Base-by-base conservation (phyloP, 116 monocot genomes). In the Dioscorea cayenensis region DNA sequence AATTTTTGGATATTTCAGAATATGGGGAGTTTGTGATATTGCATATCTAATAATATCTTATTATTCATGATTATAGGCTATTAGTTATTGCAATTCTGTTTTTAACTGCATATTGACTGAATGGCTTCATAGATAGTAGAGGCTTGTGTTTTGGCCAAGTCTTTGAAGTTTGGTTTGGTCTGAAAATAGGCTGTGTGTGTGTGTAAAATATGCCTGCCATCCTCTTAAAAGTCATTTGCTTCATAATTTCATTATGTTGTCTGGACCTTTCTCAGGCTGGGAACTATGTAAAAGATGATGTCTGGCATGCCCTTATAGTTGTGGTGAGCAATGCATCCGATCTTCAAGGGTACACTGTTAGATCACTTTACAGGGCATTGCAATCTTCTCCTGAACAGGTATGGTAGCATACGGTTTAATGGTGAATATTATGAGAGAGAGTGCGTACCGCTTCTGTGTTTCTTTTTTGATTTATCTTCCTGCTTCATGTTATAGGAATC, bases 271-370 rank as follows among this genome's bases (percentile, higher is more conserved):
- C 43, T 2, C 65, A 92, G 92, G 89, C 86, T 76, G 99, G 99
- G 66, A 99, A 78, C 81, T 79, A 89, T 78, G 81, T 91, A 67
- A 99, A 94, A 69, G 94, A 99, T 85, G 94, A 99, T 71, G 89
- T 94, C 32, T 99, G 99, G 89, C 84, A 94, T 87, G 82, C 85
- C 25, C 85, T 99, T 72, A 84, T 99, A 69, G 99, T 99, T 74
- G 89, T 89, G 43, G 87, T 99, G 71, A 94, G 89, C 77, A 99
- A 99, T 82, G 89, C 94, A 32, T 72, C 85, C 68, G 94, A 94
- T 65, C 91, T 99, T 75, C 99, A 99, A 92, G 99, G 99, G 63
- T 99, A 99, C 71, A 84, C 94, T 71, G 99, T 92, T 36, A 91
- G 99, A 78, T 84, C 83, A 51, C 81, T 99, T 49, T 99, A 94